Base-by-base conservation (phyloP, 139 green algal species). In the Volvox reticuliferus region DNA sequence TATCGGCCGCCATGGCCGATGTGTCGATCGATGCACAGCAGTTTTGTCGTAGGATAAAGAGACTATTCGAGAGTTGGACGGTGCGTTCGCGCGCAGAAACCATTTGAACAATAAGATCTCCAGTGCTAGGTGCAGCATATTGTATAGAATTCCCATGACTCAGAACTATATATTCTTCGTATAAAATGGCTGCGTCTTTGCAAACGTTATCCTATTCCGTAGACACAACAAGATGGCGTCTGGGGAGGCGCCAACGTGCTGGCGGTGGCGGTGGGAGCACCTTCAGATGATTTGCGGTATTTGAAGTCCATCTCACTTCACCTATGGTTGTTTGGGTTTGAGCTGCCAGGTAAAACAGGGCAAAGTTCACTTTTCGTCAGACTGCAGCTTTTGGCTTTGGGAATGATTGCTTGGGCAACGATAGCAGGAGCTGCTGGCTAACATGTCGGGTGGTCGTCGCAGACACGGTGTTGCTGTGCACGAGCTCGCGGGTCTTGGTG, bases 241-340 rank as follows among this genome's bases (percentile, higher is more conserved):
- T 91, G 87, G 87, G 17, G 9, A 78, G 87, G 87, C 32, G 91
- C 89, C 21, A 55, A 95, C 32, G 91, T 92, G 35, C 90, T 97
- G 37, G 36, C 91, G 18, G 91, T 95, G 36, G 71, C 80, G 1
- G 85, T 85, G 6, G 95, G 95, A 3, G 83, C 88, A 20, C 63
- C 93, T 28, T 94, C 88, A n/a, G 95, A 97, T n/a, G 94, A 95
- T 68, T 81, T 99, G 86, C 91, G 97, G 9, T 99, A 99, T 92
- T 94, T 97, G 0, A 99, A 99, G 92, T 98, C 96, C 20, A 95
- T 96, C 24, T 94, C 96, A 6, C 89, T 99, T 55, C 97, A 99
- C 85, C 89, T 99, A 6, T 99, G 97, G 97, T 94, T 99, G 22
- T 97, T 99, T 86, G 97, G 96, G 63, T 99, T 99, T 79, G 98